These are phyloP conservation scores for Isatis lusitanica DNA, from an alignment of 441 rosid species.

Conservation along the genomic window DNA sequence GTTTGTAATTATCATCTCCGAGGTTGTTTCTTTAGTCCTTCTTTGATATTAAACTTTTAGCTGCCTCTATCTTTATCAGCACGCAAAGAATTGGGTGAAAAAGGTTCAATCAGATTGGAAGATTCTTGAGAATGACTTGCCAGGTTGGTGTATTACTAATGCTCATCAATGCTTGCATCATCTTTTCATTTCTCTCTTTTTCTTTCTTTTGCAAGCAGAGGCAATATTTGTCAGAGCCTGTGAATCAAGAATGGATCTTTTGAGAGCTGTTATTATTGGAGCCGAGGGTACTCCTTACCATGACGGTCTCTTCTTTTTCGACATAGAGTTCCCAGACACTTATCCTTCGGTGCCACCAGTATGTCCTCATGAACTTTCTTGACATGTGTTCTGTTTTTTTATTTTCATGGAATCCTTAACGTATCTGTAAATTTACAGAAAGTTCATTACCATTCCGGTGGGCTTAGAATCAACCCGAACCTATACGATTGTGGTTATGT, in stretches of 20 bases:
- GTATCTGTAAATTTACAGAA: slow-evolving; percentile 38
- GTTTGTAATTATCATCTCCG: neutral
- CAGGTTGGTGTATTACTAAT: slow-evolving; percentile 53
- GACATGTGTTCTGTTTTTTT: neutral
- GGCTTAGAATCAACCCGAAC: slow-evolving; percentile 84
- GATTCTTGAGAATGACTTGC: slow-evolving; percentile 84
- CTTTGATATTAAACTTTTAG: neutral
- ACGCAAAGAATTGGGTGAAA: slow-evolving; percentile 69
- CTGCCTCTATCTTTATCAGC: slow-evolving; percentile 20
- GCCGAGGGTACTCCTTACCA: no score
- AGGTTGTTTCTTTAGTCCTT: neutral
- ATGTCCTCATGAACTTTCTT: slow-evolving; percentile 19
- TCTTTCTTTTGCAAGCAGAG: slow-evolving; percentile 44
- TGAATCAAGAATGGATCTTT: slow-evolving; percentile 84
- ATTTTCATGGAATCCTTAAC: neutral
- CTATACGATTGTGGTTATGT: slow-evolving; percentile 71
- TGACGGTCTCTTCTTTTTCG: slow-evolving; percentile 47
- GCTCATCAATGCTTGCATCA: slow-evolving; percentile 3
- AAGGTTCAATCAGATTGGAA: slow-evolving; percentile 86
- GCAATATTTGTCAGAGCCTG: slow-evolving; percentile 73
- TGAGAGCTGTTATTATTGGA: slow-evolving; percentile 38
- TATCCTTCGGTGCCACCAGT: slow-evolving; percentile 84
- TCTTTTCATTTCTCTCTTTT: no score
- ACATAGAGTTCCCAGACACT: slow-evolving; percentile 61
- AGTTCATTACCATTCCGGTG: slow-evolving; percentile 77